Evolutionary conservation across 1,139 yeast genomes (phyloP), one percentile per base, ranked within the genome.

Genomic region (Sugiyamaella neomexicana): DNA sequence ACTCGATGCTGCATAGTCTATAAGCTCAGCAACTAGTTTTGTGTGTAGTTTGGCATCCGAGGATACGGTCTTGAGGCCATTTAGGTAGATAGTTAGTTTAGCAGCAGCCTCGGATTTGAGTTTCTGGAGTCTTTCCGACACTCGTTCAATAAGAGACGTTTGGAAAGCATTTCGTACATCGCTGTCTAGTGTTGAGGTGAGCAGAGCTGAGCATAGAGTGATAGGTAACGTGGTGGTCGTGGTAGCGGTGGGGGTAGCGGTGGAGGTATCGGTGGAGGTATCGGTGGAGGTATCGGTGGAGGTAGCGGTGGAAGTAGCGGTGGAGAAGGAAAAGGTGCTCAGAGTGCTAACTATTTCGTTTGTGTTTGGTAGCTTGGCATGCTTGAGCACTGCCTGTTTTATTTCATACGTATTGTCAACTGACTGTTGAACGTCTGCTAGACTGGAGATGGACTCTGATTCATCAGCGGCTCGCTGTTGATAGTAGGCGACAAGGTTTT

Each of bases 11-110:
- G 55, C 52, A 38, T 57, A 55, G 7, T 37, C 52, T n/a, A 47
- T 46, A 12, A 62, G 60, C 38, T 61, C 65, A 9, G 36, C 38
- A 15, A 42, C 42, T 12, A 60, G 50, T 36, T 55, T 57, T 5
- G 45, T 29, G 15, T 50, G 46, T n/a, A 60, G 55, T 44, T 59
- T 60, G 13, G 45, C 34, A 39, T 61, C 64, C 10, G 50, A 32
- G 39, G 47, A 38, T 20, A 54, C 37, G 27, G 46, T 46, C 39
- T 52, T 50, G 20, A 55, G 44, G 1, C 62, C 64, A 25, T 53
- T 52, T 20, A 55, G 52, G 32, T 60, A 59, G 8, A 60, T 46
- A 38, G 48, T 12, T 17, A 60, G 49, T 51, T 50, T 52, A 15
- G 44, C 41, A 36, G 29, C n/a, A 44, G 55, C 34, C 45, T 55